Conservation (phyloP, 371 early-diverging fungal genomes). For the Nosema muscidifuracis region DNA sequence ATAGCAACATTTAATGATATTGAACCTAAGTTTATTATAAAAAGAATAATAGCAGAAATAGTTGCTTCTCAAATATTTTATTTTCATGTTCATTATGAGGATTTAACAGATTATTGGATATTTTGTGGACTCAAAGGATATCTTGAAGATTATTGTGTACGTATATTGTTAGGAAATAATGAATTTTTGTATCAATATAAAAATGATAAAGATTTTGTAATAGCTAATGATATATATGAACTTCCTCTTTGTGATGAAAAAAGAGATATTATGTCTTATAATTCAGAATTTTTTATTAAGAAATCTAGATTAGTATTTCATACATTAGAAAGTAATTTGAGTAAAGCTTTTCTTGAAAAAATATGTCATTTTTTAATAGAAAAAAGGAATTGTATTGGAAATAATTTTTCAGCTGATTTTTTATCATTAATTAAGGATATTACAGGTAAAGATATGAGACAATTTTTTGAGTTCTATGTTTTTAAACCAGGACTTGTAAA, state of each 20-base stretch:
- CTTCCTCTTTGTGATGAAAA: slow-evolving; percentile 46
- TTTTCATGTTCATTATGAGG: slow-evolving; percentile 44
- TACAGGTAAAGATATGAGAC: slow-evolving; percentile 62
- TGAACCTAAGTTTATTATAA: slow-evolving; percentile 47
- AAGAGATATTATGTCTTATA: slow-evolving; percentile 38
- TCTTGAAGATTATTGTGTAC: slow-evolving; percentile 47
- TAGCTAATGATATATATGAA: slow-evolving; percentile 59
- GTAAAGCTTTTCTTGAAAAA: slow-evolving; percentile 63
- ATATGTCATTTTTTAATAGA: slow-evolving; percentile 50
- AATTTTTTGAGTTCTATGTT: slow-evolving; percentile 61
- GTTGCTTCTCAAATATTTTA: slow-evolving; percentile 43
- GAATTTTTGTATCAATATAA: slow-evolving; percentile 56
- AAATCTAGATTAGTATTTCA: slow-evolving; percentile 60
- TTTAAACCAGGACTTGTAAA: slow-evolving; percentile 56
- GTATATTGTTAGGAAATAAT: slow-evolving; percentile 60
- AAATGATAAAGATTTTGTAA: slow-evolving; percentile 55
- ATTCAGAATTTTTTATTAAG: slow-evolving; percentile 51
- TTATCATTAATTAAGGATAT: slow-evolving; percentile 58
- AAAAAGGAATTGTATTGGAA: slow-evolving; percentile 5
- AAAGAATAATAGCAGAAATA: slow-evolving; percentile 27
- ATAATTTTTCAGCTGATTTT: slow-evolving; percentile 51
- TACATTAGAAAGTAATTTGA: slow-evolving; percentile 59
- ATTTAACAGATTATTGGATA: slow-evolving; percentile 52
- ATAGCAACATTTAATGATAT: slow-evolving; percentile 51
- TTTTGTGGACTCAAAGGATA: slow-evolving; percentile 58